These are phyloP conservation scores for Melaleuca alternifolia DNA, from an alignment of 345 rosid genomes.

Conservation along the genomic window DNA sequence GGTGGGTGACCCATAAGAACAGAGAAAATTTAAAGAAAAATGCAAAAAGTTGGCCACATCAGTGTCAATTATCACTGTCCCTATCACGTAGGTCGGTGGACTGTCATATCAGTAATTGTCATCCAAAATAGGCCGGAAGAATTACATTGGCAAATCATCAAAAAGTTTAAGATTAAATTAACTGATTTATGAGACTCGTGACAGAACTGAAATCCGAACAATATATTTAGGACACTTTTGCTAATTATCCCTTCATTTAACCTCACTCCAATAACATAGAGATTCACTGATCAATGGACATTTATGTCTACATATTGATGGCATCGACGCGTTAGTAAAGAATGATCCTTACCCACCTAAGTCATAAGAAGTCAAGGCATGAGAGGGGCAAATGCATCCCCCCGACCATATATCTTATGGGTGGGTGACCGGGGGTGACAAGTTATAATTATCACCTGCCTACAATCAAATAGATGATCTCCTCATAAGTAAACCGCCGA, in stretches of 20 bases:
- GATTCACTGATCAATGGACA: neutral
- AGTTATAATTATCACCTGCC: neutral
- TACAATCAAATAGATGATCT: neutral
- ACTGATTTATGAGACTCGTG: no score
- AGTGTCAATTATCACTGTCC: accelerated
- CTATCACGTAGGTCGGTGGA: accelerated
- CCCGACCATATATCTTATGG: neutral
- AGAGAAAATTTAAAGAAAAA: no score
- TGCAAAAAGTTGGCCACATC: no score
- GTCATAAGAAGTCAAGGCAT: neutral
- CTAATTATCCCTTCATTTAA: no score
- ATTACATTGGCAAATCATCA: no score
- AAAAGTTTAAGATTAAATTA: no score
- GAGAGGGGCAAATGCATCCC: neutral
- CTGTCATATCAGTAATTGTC: no score
- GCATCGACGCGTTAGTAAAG: accelerated
- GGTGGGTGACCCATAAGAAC: neutral
- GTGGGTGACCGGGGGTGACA: neutral
- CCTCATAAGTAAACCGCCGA: neutral
- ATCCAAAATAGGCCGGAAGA: no score
- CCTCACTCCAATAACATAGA: no score
- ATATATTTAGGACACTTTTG: no score
- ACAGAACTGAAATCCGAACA: neutral
- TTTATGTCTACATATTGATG: neutral
- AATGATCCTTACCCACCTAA: neutral